Base-by-base conservation (phyloP, 306 rosid species). In the Pyrus pyrifolia region DNA sequence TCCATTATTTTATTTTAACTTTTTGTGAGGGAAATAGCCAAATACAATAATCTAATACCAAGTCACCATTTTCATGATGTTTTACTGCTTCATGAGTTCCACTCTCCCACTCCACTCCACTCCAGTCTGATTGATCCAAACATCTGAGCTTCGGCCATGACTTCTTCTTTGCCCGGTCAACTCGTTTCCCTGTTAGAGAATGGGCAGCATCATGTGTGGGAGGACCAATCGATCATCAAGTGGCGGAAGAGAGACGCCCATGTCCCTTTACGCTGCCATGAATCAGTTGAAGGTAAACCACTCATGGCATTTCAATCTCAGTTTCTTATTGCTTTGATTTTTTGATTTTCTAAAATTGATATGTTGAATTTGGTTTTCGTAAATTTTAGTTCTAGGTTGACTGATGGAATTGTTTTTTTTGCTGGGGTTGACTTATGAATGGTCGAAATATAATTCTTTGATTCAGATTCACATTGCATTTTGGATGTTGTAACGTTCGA, bases 231-330 rank as follows among this genome's bases (percentile, higher is more conserved):
- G 11, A 85, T 95, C 90, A 84, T 95, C 90, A 89, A 90, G 77
- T 95, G 98, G 98, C 88, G 78, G 58, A 95, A 95, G 87, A 88
- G 97, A 70, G 97, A 95, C 57, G 29, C 97, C 3, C 98, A 92
- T 70, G 97, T 90, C 82, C 84, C 86, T 77, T 83, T 95, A 60
- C 97, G 87, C 31, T 95, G 91, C 84, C 97, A 95, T 80, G 97
- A 90, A 17, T 95, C 98, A 30, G 73, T 95, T 76, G 93, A 95
- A 83, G 98, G 98, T 95, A n/a, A 59, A 61, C 18, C 12, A 53
- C 73, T 25, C 19, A 29, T 35, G 23, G 45, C 33, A 13, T 33
- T 35, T 35, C 57, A 21, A 31, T 73, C 11, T 66, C 64, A 49
- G 30, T 52, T 23, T 65, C 40, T 3, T 69, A 45, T 22, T 45